Evolutionary conservation across 164 flowering plant genomes (phyloP).

Genomic region (Macadamia tetraphylla): DNA sequence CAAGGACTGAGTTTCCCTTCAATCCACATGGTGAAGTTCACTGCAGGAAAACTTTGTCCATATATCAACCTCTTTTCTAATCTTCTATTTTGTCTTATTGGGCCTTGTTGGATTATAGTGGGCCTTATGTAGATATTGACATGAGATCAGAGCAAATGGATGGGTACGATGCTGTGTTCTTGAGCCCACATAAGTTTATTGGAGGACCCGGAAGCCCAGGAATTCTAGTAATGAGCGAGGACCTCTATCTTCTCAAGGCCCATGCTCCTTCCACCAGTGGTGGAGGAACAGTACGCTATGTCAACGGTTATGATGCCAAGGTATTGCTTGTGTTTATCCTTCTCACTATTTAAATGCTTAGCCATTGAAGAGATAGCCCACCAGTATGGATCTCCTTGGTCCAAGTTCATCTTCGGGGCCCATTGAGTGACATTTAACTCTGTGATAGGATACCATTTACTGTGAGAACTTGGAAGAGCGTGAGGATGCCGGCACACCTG

Average conservation of each 20-base stretch:
- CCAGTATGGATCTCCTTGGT: background rate
- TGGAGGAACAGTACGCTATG: slow-evolving; percentile 15
- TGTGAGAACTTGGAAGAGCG: slow-evolving; percentile 12
- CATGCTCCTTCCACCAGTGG: slow-evolving; percentile 17
- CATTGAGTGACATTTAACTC: background rate
- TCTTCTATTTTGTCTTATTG: background rate
- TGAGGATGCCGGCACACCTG: slow-evolving; percentile 17
- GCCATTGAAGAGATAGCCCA: background rate
- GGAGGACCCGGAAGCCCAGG: slow-evolving; percentile 20
- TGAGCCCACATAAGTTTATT: slow-evolving; percentile 21
- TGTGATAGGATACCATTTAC: slow-evolving; percentile 11
- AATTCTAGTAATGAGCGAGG: slow-evolving; percentile 15
- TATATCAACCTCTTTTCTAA: background rate
- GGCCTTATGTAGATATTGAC: slow-evolving; percentile 16
- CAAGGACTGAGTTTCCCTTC: too few relatives aligned
- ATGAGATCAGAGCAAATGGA: slow-evolving; percentile 13
- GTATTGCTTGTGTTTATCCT: background rate
- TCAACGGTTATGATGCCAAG: slow-evolving; percentile 13
- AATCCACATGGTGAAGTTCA: too few relatives aligned
- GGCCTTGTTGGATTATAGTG: slow-evolving; percentile 5
- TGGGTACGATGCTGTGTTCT: slow-evolving; percentile 14
- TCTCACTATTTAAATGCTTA: too few relatives aligned
- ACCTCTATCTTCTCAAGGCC: slow-evolving; percentile 14
- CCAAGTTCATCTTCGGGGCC: background rate
- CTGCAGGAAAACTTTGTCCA: too few relatives aligned